Percentiles rank a stretch among this genome's conserved stretches.
These are phyloP conservation scores for Arctium lappa DNA, from an alignment of 129 eudicot species.

Conservation along the genomic window DNA sequence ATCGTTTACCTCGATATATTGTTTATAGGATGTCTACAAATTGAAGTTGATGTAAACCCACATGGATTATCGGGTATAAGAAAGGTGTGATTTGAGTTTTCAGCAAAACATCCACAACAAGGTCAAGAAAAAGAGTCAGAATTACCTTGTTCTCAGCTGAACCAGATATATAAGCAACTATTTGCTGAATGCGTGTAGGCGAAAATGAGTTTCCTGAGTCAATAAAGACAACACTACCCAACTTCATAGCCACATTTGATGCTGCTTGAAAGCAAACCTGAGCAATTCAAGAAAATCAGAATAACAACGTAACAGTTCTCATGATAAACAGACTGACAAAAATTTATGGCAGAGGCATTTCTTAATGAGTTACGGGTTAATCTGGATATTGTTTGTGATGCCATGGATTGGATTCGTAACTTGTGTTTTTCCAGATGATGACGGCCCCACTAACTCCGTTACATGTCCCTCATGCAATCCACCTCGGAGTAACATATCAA, in stretches of 20 bases:
- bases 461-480: conserved; percentile 68
- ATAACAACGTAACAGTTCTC: neutral
- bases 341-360: too few species aligned
- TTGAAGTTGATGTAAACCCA: too few species aligned
- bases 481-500: conserved; percentile 66
- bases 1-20: neutral
- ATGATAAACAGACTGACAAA: too few species aligned
- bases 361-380: too few species aligned
- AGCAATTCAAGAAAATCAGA: neutral
- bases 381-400: too few species aligned
- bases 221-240: conserved; percentile 46
- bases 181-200: conserved; percentile 50
- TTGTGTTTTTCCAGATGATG: conserved; percentile 91
- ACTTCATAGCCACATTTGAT: conserved; percentile 53
- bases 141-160: conserved; percentile 38
- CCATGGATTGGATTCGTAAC: conserved; percentile 39
- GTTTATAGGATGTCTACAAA: neutral
- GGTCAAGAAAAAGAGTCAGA: neutral
- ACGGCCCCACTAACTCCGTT: conserved; percentile 79
- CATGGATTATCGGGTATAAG: neutral
- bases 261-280: conserved; percentile 85
- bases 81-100: neutral
- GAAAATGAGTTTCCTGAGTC: conserved; percentile 92
- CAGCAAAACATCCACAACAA: neutral
- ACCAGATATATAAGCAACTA: conserved; percentile 46